phyloP scores from a whole-genome alignment of 768 basidiomycete genomes.

The Mycena olivaceomarginata region DNA sequence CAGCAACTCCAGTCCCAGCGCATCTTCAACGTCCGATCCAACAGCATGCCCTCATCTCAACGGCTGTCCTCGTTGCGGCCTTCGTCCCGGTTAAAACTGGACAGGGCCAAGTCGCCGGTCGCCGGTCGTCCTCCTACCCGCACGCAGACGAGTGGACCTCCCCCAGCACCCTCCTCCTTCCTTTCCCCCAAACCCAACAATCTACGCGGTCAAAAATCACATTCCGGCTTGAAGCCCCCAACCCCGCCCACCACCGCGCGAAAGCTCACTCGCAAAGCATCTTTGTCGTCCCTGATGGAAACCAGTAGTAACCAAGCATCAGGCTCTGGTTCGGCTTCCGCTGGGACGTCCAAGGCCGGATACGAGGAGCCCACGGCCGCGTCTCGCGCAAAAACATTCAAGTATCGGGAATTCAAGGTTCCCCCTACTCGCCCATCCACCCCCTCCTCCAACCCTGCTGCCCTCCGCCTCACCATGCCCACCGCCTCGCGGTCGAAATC shows the following conservation, averaged over 20 bases:
- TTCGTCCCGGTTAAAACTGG: constrained; percentile 75
- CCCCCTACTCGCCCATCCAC: constrained; percentile 89
- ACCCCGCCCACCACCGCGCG: constrained; percentile 80
- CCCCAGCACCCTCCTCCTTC: constrained; percentile 74
- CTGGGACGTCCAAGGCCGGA: constrained; percentile 66
- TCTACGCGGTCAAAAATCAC: constrained; percentile 90
- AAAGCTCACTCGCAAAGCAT: constrained; percentile 85
- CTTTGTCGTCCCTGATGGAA: constrained; percentile 85
- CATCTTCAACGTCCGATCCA: constrained; percentile 68
- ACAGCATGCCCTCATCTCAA: constrained; percentile 73
- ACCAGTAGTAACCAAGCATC: constrained; percentile 71
- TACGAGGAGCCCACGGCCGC: constrained; percentile 90
- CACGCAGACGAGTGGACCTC: constrained; percentile 77
- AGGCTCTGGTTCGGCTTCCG: constrained; percentile 68
- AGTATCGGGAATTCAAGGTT: constrained; percentile 79
- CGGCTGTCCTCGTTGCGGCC: constrained; percentile 72
- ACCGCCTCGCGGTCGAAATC: constrained; percentile 86
- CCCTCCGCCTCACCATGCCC: constrained; percentile 91
- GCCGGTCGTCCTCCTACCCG: constrained; percentile 76
- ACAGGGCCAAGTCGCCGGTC: constrained; percentile 84
- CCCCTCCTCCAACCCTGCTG: constrained; percentile 85
- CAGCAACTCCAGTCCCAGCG: constrained; percentile 65
- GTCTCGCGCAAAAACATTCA: constrained; percentile 85
- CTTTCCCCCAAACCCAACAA: constrained; percentile 83
- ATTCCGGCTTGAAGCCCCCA: constrained; percentile 86